Percentiles rank a stretch among this genome's conserved stretches.
Evolutionary conservation across 495 filamentous ascomycete species (phyloP).

Genomic region (Annulohypoxylon maeteangense): DNA sequence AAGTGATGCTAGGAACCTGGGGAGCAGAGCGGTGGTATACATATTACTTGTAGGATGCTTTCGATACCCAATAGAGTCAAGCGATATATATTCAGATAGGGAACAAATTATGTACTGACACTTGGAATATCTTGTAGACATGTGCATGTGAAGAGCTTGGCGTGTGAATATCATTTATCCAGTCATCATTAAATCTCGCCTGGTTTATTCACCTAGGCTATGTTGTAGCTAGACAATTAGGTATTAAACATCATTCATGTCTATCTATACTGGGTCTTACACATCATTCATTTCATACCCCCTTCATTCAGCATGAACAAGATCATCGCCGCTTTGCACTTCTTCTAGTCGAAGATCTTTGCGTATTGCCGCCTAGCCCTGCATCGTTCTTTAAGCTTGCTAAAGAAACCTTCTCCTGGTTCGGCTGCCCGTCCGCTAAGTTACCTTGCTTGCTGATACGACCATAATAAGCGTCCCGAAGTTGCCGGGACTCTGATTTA

Average conservation of each 20-base stretch:
- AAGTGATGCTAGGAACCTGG: background rate
- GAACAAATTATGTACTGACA: background rate
- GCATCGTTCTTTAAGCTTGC: constrained; percentile 2
- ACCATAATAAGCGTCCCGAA: constrained; percentile 48
- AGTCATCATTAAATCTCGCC: background rate
- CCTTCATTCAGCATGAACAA: constrained; percentile 1
- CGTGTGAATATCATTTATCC: background rate
- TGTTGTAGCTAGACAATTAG: background rate
- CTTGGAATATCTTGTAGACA: background rate
- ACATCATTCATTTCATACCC: constrained; percentile 6
- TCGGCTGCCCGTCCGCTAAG: background rate
- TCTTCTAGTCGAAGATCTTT: constrained; percentile 19
- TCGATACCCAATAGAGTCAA: constrained; percentile 21
- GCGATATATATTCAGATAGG: background rate
- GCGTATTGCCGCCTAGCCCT: background rate
- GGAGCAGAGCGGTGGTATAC: background rate
- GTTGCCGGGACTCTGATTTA: constrained; percentile 54
- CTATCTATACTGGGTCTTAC: background rate
- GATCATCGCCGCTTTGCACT: constrained; percentile 30
- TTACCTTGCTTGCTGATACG: constrained; percentile 42
- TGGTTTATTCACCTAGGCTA: background rate
- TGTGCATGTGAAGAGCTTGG: background rate
- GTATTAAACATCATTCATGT: background rate
- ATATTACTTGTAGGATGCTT: background rate
- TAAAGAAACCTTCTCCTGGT: constrained; percentile 2